phyloP scores from a whole-genome alignment of 2,329 filamentous ascomycete genomes.

The Aspergillus quadrilineatus region DNA sequence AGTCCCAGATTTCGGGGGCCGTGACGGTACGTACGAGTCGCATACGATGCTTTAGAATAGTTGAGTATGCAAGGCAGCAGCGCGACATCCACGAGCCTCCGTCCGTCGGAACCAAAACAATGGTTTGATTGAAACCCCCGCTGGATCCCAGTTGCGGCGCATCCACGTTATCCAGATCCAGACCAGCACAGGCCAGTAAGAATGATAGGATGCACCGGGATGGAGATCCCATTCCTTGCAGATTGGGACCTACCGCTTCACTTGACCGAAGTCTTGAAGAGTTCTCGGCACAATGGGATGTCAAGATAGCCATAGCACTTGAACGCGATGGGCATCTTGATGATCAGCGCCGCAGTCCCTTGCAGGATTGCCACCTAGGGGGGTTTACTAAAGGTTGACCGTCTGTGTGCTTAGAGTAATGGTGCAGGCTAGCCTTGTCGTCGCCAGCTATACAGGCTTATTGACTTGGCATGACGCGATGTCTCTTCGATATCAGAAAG shows the following conservation, averaged over 20 bases:
- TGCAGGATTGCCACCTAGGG: neutral
- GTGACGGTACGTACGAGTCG: neutral
- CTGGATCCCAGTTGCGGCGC: neutral
- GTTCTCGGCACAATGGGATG: neutral
- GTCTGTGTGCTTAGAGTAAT: neutral
- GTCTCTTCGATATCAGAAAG: neutral
- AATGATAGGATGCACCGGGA: neutral
- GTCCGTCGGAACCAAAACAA: neutral
- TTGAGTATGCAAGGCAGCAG: neutral
- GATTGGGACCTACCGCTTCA: neutral
- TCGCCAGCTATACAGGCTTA: neutral
- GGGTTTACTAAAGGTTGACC: neutral
- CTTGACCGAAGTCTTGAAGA: too few species aligned
- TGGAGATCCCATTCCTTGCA: neutral
- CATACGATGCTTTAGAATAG: neutral
- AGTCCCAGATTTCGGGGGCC: neutral
- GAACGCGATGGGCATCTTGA: neutral
- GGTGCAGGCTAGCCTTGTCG: neutral
- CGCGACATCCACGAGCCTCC: neutral
- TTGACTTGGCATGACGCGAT: neutral
- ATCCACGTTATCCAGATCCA: neutral
- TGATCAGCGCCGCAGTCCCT: neutral
- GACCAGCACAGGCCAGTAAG: neutral
- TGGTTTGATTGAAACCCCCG: neutral
- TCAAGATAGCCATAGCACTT: neutral